These are phyloP conservation scores for Lagerstroemia speciosa DNA, from an alignment of 345 rosid species.

Conservation along the genomic window DNA sequence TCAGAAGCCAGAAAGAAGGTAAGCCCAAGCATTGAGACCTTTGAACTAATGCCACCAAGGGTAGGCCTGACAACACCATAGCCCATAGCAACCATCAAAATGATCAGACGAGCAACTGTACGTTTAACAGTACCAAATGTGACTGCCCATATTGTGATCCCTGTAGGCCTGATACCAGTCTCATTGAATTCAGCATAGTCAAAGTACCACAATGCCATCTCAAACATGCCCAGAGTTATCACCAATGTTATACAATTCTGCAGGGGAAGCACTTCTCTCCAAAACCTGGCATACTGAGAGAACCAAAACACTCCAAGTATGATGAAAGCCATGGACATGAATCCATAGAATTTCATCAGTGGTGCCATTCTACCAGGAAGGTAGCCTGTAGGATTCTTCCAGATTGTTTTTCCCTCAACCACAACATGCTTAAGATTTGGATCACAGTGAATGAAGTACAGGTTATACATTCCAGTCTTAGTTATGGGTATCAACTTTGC, in stretches of 20 bases:
- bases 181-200: slow-evolving; percentile 86
- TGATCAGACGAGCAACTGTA: slow-evolving; percentile 65
- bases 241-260: slow-evolving; percentile 84
- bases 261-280: slow-evolving; percentile 85
- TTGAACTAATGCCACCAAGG: slow-evolving; percentile 80
- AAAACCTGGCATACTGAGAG: slow-evolving; percentile 83
- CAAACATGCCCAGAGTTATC: slow-evolving; percentile 85
- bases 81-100: slow-evolving; percentile 88
- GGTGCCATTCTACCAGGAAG: slow-evolving; percentile 98
- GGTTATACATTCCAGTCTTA: slow-evolving; percentile 87
- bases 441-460: slow-evolving; percentile 89
- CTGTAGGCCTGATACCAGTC: slow-evolving; percentile 77
- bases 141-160: slow-evolving; percentile 89
- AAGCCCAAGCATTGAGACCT: slow-evolving; percentile 78
- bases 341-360: slow-evolving; percentile 72
- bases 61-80: slow-evolving; percentile 98
- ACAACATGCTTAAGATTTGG: slow-evolving; percentile 47
- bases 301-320: slow-evolving; percentile 87
- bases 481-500: slow-evolving; percentile 49
- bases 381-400: slow-evolving; percentile 93
- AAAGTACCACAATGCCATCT: slow-evolving; percentile 96
- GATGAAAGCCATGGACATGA: slow-evolving; percentile 85
- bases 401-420: slow-evolving; percentile 74
- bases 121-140: slow-evolving; percentile 73
- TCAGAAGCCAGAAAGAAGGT: slow-evolving; percentile 89